Evolutionary conservation across 2,329 filamentous ascomycete genomes (phyloP), one percentile per base, ranked within the genome.

Genomic region (Alternaria brassicae): DNA sequence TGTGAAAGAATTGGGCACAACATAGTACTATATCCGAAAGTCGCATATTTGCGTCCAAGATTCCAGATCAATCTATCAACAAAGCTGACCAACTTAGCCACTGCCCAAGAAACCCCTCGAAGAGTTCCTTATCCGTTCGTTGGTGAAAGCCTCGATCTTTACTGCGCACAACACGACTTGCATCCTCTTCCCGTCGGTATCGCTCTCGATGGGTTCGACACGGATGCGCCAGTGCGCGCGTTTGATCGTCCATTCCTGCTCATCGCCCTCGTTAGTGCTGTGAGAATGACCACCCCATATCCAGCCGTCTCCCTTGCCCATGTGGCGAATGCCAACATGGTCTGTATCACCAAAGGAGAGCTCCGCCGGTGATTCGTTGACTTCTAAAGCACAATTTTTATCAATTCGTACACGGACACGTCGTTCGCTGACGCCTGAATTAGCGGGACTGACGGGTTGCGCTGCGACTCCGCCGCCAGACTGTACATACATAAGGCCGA

Each of bases 111-210:
- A 96, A 0, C 78, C 79, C 62, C 90, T 84, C 50, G 81, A 77
- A 49, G 78, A 79, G 79, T 96, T 96, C 63, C 91, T 84, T 10
- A 83, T 83, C 61, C 83, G 81, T 77, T 94, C 87, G 7, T 83
- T 84, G 53, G 84, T 89, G 67, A 88, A 85, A 0, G 89, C 90
- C 66, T 96, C 90, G 25, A 96, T 73, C 76, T 91, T 92, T 32
- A 93, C 90, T 1, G 88, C 91, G 15, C 90, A 83, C 49, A 96
- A 83, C 21, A 92, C 83, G 58, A 91, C 89, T 78, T 94, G 90
- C 56, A 89, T 82, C 2, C 81, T 81, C 28, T 65, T 72, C 70
- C 83, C 86, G 48, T 83, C 83, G 49, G 78, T 81, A 34, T 73
- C 70, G 32, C 30, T 53, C 27, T 70, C 63, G 10, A 75, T 74